Conservation (phyloP, 2,329 filamentous ascomycete genomes). For the Colletotrichum phormii region DNA sequence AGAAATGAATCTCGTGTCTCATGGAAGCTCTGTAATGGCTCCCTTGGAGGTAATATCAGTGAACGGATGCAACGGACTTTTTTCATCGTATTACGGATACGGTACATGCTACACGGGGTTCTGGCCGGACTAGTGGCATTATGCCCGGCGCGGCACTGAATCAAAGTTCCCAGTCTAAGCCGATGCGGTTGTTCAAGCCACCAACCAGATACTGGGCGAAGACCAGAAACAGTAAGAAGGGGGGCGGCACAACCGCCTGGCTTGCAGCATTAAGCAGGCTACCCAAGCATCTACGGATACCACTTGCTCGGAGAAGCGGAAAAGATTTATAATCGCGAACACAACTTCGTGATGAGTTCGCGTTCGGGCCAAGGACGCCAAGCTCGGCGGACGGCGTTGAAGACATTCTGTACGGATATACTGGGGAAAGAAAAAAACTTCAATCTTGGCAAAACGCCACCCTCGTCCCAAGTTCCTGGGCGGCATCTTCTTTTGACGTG, state of each 20-base stretch:
- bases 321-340: not conserved
- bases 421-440: not conserved
- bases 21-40: not conserved
- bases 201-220: not conserved
- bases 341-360: not conserved
- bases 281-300: not conserved
- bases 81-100: not conserved
- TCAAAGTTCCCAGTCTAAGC: not conserved
- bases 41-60: not conserved
- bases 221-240: not conserved
- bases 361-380: conserved; percentile 14
- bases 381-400: not conserved
- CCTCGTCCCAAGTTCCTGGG: not conserved
- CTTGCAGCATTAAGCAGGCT: not conserved
- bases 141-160: not conserved
- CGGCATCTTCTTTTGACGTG: not conserved
- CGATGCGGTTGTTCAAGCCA: not conserved
- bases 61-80: not conserved
- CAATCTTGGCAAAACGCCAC: not conserved
- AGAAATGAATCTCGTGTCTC: not conserved
- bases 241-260: not conserved
- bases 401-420: not conserved
- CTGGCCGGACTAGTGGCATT: not conserved
- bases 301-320: not conserved
- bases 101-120: not conserved